phyloP scores from a whole-genome alignment of 208 protist genomes.

The Kentomonas sorsogonicus region DNA sequence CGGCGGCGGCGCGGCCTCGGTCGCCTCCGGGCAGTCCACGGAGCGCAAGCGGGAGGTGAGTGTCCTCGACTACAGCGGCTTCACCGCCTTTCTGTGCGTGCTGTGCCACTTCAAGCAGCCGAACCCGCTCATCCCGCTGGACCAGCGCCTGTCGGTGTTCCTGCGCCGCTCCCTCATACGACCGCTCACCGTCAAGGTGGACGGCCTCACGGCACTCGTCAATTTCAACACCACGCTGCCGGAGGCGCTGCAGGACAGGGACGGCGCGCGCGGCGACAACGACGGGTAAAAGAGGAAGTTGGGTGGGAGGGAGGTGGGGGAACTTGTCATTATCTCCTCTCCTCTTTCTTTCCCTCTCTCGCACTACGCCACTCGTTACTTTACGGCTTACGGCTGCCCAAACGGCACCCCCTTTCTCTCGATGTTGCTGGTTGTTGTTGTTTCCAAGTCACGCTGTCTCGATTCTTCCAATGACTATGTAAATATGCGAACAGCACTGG shows the following conservation, averaged over 20 bases:
- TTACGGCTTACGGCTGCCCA: no score
- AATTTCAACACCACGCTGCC: no score
- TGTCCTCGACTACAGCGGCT: constrained; percentile 72
- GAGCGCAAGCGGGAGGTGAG: constrained; percentile 18
- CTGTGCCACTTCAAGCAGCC: constrained; percentile 84
- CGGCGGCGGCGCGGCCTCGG: constrained; percentile 6
- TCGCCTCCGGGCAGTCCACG: constrained; percentile 16
- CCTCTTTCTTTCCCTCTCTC: no score
- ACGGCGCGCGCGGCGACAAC: constrained; percentile 8
- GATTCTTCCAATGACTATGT: no score
- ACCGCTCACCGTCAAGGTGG: constrained; percentile 61
- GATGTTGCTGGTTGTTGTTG: no score
- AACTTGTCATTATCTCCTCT: no score
- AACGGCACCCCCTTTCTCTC: no score
- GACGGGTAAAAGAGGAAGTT: background rate
- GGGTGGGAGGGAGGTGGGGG: no score
- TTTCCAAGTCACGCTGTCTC: no score
- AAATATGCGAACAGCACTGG: no score
- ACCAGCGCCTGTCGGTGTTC: constrained; percentile 59
- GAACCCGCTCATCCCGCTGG: constrained; percentile 76
- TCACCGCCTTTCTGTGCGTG: constrained; percentile 78
- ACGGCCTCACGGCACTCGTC: constrained; percentile 20
- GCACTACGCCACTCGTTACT: no score
- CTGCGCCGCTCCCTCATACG: constrained; percentile 68
- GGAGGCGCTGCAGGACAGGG: background rate